A percentile compares a stretch with the other conserved stretches of the same genome.
Conservation (phyloP, 2,329 filamentous ascomycete species). For the Fusarium newnesense region DNA sequence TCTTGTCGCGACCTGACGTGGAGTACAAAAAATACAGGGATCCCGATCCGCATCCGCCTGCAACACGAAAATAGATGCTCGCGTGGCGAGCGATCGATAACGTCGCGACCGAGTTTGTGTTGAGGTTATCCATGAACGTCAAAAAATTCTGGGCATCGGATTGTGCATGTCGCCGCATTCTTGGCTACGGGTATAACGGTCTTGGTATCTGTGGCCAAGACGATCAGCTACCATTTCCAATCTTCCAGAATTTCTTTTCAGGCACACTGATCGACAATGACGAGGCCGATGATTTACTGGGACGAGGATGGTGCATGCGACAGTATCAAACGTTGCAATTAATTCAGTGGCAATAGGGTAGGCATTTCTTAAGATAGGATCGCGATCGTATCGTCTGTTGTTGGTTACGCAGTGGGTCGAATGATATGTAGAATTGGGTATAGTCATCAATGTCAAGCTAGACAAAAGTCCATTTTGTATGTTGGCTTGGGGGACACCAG, state of each 20-base stretch:
- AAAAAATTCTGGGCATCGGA: background rate
- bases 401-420: background rate
- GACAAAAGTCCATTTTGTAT: slow-evolving; percentile 27
- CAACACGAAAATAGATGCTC: background rate
- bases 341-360: background rate
- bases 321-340: background rate
- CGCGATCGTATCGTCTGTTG: background rate
- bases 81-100: slow-evolving; percentile 20
- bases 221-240: background rate
- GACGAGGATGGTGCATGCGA: background rate
- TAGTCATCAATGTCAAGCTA: background rate
- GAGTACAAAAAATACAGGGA: background rate
- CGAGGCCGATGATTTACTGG: background rate
- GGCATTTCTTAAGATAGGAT: background rate
- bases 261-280: slow-evolving; percentile 5
- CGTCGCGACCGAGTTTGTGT: background rate
- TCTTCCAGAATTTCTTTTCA: slow-evolving; percentile 1
- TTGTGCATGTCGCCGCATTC: background rate
- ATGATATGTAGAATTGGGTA: background rate
- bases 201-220: background rate
- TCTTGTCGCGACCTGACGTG: background rate
- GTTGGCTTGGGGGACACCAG: background rate
- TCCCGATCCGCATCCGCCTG: background rate
- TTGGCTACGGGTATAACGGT: background rate
- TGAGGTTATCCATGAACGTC: background rate